A percentile compares a stretch with the other conserved stretches of the same genome.
These are phyloP conservation scores for Mycena galopus DNA, from an alignment of 768 basidiomycete genomes.

Conservation along the genomic window DNA sequence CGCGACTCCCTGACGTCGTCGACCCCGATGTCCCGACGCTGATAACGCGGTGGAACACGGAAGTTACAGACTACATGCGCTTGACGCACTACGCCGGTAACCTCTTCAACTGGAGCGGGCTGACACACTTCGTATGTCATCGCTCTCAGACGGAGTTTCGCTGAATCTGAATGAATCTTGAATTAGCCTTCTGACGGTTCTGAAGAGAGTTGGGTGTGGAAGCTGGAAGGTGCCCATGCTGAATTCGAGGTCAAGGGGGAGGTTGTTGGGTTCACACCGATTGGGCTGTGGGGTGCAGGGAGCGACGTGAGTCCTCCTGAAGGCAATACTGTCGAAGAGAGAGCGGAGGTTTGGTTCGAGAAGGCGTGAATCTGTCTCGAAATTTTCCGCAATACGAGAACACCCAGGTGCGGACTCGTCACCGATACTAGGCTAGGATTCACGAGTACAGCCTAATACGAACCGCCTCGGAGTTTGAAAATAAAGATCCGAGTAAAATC, in stretches of 20 bases:
- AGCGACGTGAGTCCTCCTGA: conserved; percentile 32
- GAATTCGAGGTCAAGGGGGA: conserved; percentile 1
- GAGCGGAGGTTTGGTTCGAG: conserved; percentile 43
- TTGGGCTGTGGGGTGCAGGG: conserved; percentile 41
- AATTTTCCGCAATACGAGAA: too few species aligned
- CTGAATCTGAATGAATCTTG: background rate
- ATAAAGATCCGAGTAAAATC: too few species aligned
- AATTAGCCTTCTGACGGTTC: background rate
- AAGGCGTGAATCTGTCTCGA: too few species aligned
- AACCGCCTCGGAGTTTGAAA: too few species aligned
- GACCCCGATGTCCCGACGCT: conserved; percentile 37
- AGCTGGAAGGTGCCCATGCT: background rate
- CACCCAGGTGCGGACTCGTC: too few species aligned
- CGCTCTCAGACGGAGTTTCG: background rate
- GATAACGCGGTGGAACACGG: conserved; percentile 14
- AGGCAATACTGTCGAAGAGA: conserved; percentile 38
- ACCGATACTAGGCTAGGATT: too few species aligned
- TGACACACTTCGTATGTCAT: too few species aligned
- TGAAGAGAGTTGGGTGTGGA: background rate
- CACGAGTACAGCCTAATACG: too few species aligned
- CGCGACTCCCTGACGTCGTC: conserved; percentile 39
- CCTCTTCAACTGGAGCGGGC: background rate
- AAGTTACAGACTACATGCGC: background rate
- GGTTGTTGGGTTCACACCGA: conserved; percentile 37
- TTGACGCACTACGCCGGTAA: background rate